Percentiles rank a stretch among this genome's conserved stretches.
These are phyloP conservation scores for Fusarium sulawesiense DNA, from an alignment of 2,329 filamentous ascomycete species.

Conservation along the genomic window DNA sequence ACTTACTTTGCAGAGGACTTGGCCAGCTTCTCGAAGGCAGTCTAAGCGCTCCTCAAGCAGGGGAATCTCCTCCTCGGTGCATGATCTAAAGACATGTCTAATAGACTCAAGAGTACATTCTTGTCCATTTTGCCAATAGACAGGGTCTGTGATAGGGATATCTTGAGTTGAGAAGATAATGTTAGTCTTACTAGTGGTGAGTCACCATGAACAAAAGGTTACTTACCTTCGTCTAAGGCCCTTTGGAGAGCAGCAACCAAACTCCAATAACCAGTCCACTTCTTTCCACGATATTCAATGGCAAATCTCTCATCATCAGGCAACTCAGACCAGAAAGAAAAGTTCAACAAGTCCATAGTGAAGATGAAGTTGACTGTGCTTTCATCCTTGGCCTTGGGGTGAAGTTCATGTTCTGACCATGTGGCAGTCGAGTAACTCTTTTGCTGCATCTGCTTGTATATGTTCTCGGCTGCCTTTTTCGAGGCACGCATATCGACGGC, in stretches of 20 bases:
- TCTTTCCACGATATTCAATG: constrained; percentile 81
- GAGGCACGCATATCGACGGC: constrained; percentile 85
- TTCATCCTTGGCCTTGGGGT: constrained; percentile 85
- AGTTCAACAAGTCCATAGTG: constrained; percentile 96
- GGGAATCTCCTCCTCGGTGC: constrained; percentile 87
- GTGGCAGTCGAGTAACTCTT: constrained; percentile 84
- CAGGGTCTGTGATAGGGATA: constrained; percentile 87
- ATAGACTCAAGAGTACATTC: constrained; percentile 81
- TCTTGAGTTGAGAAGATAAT: constrained; percentile 56
- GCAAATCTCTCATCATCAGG: constrained; percentile 79
- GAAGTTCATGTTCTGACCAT: constrained; percentile 90
- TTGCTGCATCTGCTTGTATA: constrained; percentile 84
- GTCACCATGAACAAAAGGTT: background rate
- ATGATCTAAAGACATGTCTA: constrained; percentile 84
- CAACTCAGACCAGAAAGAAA: constrained; percentile 91
- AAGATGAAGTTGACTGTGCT: constrained; percentile 91
- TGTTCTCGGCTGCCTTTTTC: constrained; percentile 82
- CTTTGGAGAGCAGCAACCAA: constrained; percentile 87
- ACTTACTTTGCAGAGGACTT: constrained; percentile 79
- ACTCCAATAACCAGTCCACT: constrained; percentile 96
- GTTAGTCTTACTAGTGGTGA: constrained; percentile 4
- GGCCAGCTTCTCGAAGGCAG: constrained; percentile 85
- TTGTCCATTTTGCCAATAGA: constrained; percentile 84
- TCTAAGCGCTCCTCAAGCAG: constrained; percentile 80
- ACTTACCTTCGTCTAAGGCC: constrained; percentile 82